phyloP scores from a whole-genome alignment of 2,329 filamentous ascomycete species.

The Penicillium brasilianum region DNA sequence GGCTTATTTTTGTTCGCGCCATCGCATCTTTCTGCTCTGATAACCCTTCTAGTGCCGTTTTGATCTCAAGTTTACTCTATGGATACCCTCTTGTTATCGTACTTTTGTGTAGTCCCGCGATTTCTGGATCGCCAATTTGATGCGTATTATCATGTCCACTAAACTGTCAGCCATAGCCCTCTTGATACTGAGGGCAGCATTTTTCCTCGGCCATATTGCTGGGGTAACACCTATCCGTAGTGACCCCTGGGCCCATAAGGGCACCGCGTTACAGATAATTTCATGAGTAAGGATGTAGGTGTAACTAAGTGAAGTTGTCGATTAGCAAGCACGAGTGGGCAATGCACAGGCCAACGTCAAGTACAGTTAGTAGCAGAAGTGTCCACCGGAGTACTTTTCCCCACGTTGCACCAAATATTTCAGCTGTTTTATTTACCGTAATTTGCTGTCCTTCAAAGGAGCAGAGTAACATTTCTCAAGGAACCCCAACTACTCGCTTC shows the following conservation, averaged over 20 bases:
- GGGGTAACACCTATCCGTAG: too few relatives aligned
- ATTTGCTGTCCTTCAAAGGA: background rate
- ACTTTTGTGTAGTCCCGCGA: background rate
- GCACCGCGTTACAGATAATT: too few relatives aligned
- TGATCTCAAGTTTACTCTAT: background rate
- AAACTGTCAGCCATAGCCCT: background rate
- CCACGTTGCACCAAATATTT: conserved; percentile 16
- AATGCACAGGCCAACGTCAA: conserved; percentile 10
- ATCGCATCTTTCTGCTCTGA: background rate
- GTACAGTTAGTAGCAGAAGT: background rate
- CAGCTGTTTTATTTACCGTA: background rate
- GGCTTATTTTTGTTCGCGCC: too few relatives aligned
- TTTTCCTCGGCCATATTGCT: too few relatives aligned
- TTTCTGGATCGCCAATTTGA: background rate
- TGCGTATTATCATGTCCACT: background rate
- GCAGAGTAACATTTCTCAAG: background rate
- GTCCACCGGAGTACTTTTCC: conserved; percentile 23
- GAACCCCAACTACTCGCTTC: background rate
- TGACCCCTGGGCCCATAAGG: too few relatives aligned
- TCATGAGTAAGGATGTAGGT: background rate
- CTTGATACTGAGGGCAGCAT: background rate
- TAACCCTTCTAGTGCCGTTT: background rate
- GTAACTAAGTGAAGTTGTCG: background rate
- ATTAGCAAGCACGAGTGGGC: background rate
- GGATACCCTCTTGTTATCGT: conserved; percentile 16